Base-by-base conservation (phyloP, 176 grass and related monocot genomes). In the Aechmea fasciata region DNA sequence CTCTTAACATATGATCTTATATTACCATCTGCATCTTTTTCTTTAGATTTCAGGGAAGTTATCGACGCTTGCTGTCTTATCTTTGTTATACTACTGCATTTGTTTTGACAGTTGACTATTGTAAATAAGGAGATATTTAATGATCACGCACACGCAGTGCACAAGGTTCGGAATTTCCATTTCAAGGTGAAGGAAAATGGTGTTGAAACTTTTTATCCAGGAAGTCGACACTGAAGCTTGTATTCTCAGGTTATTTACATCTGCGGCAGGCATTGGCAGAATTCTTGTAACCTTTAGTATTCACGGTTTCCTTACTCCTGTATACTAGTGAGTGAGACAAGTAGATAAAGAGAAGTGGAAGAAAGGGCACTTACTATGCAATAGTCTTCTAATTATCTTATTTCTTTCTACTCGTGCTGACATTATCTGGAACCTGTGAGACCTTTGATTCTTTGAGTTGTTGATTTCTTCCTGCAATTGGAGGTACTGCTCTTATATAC, bases 141-240 rank as follows among this genome's bases (percentile, higher is more conserved):
- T 47, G 71, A 84, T 52, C 74, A 75, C 50, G 77, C 79, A 59
- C 63, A 22, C 49, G 75, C 81, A 47, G 63, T 10, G 10, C 72
- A 57, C 50, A 99, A 81, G 67, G 75, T 90, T 78, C 84, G 85
- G 75, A 99, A 74, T 65, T 93, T 99, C 82, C 90, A 90, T 68
- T 99, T 84, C 54, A 93, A 88, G 77, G 80, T 86, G 51, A 90
- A 90, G 80, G 94, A 93, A 75, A 93, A 88, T 28, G 74, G 84
- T 7, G 64, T 78, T 0, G 90, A 90, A 8, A 90, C 88, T 51
- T 93, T 99, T 74, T 99, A 99, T 69, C 80, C 94, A 62, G 87
- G 87, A 51, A 86, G 72, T 67, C 73, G 75, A 50, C 82, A 82
- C 64, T 99, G 87, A 82, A 50, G 19, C 10, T 18, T 61, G 54